Base-by-base conservation (phyloP, 352 stramenopile genomes). In the Globisporangium irregulare region DNA sequence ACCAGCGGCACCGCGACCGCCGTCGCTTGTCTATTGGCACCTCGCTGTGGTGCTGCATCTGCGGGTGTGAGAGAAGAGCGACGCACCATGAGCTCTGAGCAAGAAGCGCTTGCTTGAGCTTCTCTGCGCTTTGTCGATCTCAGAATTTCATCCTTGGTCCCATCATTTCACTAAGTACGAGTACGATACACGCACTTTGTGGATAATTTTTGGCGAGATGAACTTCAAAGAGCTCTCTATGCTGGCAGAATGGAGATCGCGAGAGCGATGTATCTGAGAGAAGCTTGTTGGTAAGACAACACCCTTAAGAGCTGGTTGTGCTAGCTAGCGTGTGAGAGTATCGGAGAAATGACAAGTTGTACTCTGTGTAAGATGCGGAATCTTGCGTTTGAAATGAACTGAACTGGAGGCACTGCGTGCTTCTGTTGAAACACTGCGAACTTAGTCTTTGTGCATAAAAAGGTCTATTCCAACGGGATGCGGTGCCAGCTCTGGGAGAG, bases 181-280 rank as follows among this genome's bases (percentile, higher is more conserved):
- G 4, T 29, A 12, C 20, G n/a, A 18, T 25, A 15, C 0, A 14
- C 54, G 54, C 24, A 59, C 54, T 36, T 59, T 25, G 18, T 18
- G 8, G 8, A 12, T 7, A 25, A 18, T 43, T 59, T 59, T 59
- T 48, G 38, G 54, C 4, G 14, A n/a, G 25, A 24, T 22, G 10
- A 43, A 60, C 18, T 46, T 48, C 55, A 61, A 60, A 60, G 38
- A 20, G 38, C 38, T 48, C 38, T 48, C 38, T 48, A 18, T 48
- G 38, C 38, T 48, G 14, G 14, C 14, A 48, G 12, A 43, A 43
- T 48, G 38, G 38, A 48, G 38, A 48, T 48, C 14, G 20, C 18
- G 14, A 48, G 14, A 48, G 38, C 4, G 20, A 15, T 48, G 14
- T 20, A 15, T 20, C 20, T 43, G 10, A 43, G 10, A 10, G 38